Evolutionary conservation across 805 yeast species (phyloP).

Genomic region (Candida namnaoensis): DNA sequence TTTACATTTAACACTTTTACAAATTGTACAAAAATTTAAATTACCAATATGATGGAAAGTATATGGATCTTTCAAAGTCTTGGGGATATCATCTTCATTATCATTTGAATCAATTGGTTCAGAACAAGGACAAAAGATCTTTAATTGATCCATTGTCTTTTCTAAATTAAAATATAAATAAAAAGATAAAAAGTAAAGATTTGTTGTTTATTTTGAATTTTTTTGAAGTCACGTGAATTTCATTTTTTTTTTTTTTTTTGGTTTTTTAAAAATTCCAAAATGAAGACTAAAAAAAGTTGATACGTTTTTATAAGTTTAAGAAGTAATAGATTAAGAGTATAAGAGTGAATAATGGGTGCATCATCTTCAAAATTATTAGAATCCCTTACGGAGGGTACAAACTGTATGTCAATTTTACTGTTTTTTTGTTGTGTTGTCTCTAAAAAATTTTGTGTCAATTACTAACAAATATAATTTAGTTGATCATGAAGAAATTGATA

Average conservation of each 20-base stretch:
- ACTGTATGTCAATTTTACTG: slow-evolving; percentile 35
- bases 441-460: no score
- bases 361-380: slow-evolving; percentile 56
- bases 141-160: no score
- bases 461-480: slow-evolving; percentile 26
- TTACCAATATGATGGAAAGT: slow-evolving; percentile 10
- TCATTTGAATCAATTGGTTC: background rate
- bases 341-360: slow-evolving; percentile 38
- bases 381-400: slow-evolving; percentile 70
- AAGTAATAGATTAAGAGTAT: no score
- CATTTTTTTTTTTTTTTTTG: no score
- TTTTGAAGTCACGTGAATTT: no score
- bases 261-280: no score
- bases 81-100: slow-evolving; percentile 4
- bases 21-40: slow-evolving; percentile 14
- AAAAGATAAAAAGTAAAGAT: no score
- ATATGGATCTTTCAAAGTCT: slow-evolving; percentile 10
- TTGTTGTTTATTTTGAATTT: no score
- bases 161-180: no score
- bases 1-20: slow-evolving; percentile 18
- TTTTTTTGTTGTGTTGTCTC: background rate
- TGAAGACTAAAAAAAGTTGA: no score
- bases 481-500: slow-evolving; percentile 84
- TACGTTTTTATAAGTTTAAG: no score
- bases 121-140: background rate